A percentile compares a stretch with the other conserved stretches of the same genome.
phyloP scores from a whole-genome alignment of 176 grass and related monocot species.

The Bothriochloa decipiens region DNA sequence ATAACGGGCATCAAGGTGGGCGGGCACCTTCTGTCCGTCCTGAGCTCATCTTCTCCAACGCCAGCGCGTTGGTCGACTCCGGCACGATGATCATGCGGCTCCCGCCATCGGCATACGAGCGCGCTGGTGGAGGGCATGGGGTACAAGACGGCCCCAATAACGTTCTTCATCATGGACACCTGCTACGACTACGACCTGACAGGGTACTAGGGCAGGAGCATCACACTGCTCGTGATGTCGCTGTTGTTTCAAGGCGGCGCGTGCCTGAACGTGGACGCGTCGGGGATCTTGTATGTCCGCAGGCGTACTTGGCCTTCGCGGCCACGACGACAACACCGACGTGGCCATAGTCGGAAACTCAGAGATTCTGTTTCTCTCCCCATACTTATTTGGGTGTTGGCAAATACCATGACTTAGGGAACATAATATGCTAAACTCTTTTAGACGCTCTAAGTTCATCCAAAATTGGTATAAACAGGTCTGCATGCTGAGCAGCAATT shows the following conservation, averaged over 20 bases:
- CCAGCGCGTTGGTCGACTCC: too few species aligned
- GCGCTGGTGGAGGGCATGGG: neutral
- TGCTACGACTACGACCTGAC: slow-evolving; percentile 82
- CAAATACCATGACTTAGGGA: too few species aligned
- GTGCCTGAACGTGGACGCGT: slow-evolving; percentile 46
- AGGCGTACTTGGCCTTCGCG: slow-evolving; percentile 74
- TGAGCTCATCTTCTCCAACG: too few species aligned
- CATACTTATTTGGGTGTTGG: too few species aligned
- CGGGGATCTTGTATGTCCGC: slow-evolving; percentile 72
- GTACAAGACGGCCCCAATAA: slow-evolving; percentile 43
- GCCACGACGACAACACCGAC: slow-evolving; percentile 30
- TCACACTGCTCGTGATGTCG: slow-evolving; percentile 48
- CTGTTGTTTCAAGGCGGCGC: slow-evolving; percentile 55
- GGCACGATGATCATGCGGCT: too few species aligned
- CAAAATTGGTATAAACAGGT: too few species aligned
- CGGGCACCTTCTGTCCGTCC: too few species aligned
- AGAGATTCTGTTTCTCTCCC: neutral
- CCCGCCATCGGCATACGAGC: too few species aligned
- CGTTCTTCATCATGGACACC: slow-evolving; percentile 49
- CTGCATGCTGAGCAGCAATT: too few species aligned
- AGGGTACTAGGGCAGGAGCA: neutral
- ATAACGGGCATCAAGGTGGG: too few species aligned
- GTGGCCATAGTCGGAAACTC: slow-evolving; percentile 68
- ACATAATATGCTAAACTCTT: too few species aligned
- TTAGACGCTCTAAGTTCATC: too few species aligned